Conservation (phyloP, 495 filamentous ascomycete genomes). For the Penicillium taxi region DNA sequence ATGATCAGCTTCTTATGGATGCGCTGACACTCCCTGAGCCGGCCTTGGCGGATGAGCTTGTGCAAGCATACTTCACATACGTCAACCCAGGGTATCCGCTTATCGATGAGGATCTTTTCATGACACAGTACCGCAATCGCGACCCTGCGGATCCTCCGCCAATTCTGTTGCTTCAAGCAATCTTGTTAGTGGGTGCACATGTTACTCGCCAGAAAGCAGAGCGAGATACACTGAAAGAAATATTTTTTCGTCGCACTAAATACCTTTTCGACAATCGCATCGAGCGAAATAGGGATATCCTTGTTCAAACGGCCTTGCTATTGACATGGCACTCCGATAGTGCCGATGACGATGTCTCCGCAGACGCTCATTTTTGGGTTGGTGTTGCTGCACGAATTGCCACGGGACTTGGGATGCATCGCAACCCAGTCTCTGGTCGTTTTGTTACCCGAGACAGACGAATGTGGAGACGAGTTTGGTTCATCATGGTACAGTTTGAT, state of each 20-base stretch:
- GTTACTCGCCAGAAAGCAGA: constrained; percentile 34
- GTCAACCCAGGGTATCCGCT: constrained; percentile 41
- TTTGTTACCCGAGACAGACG: constrained; percentile 37
- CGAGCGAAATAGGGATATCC: constrained; percentile 42
- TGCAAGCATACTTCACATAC: constrained; percentile 39
- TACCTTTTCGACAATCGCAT: constrained; percentile 43
- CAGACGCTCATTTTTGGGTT: constrained; percentile 45
- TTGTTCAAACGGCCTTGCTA: constrained; percentile 40
- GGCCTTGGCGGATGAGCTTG: constrained; percentile 38
- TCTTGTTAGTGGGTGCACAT: constrained; percentile 41
- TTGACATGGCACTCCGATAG: constrained; percentile 44
- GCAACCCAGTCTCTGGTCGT: constrained; percentile 36
- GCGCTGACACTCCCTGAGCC: constrained; percentile 40
- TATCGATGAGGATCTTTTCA: constrained; percentile 41
- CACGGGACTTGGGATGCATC: constrained; percentile 44
- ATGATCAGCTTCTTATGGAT: constrained; percentile 43
- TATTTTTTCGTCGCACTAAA: constrained; percentile 42
- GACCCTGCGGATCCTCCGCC: constrained; percentile 39
- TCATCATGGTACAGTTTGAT: constrained; percentile 42
- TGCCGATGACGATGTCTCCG: constrained; percentile 41
- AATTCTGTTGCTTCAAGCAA: constrained; percentile 37
- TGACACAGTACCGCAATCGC: constrained; percentile 41
- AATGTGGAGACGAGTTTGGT: constrained; percentile 43
- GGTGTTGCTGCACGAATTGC: constrained; percentile 42
- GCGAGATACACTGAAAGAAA: constrained; percentile 37